Base-by-base conservation (phyloP, 2,329 filamentous ascomycete species). In the Daldinia sp. region DNA sequence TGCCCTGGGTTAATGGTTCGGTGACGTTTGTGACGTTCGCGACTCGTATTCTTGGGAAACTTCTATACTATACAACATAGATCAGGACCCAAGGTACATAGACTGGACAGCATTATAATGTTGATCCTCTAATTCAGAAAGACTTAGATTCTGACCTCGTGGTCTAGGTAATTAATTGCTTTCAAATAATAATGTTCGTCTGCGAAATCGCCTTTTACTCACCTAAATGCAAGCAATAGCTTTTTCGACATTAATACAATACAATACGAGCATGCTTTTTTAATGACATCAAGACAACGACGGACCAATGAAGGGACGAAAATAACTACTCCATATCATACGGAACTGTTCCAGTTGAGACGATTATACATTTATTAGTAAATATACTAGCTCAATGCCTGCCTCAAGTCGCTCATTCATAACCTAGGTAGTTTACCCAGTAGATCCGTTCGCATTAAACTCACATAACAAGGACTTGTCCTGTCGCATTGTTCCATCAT, bases 381-480 rank as follows among this genome's bases (percentile, higher is more conserved):
- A 51, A n/a, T 51, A 51, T 18, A 33, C 46, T 51, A 30, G 46
- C 46, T 50, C 46, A 28, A 50, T 50, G 28, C 12, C 23, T n/a
- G 23, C 23, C 15, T 30, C 15, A 23, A 50, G 20, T 50, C 46
- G 12, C 46, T 50, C 26, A 50, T 50, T 35, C 33, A 9, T 35
- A 35, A 35, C 7, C 33, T 35, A 35, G 7, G 7, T 33, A 28
- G 6, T 4, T 7, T 51, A 6, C 46, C 26, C 20, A 33, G 28
- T 26, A 33, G 9, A 10, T 51, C n/a, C 10, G 4, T 37, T 54
- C n/a, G 9, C 42, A 56, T 42, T 42, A 42, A 18, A 42, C 4
- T 42, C 20, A 5, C 23, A 28, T 42, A 30, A 18, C 13, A 42
- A 42, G 37, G 12, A 15, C 37, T 28, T 18, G 10, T 33, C 62